Evolutionary conservation across 2,329 filamentous ascomycete species (phyloP), one percentile per base, ranked within the genome.

Genomic region (Diplodia corticola): DNA sequence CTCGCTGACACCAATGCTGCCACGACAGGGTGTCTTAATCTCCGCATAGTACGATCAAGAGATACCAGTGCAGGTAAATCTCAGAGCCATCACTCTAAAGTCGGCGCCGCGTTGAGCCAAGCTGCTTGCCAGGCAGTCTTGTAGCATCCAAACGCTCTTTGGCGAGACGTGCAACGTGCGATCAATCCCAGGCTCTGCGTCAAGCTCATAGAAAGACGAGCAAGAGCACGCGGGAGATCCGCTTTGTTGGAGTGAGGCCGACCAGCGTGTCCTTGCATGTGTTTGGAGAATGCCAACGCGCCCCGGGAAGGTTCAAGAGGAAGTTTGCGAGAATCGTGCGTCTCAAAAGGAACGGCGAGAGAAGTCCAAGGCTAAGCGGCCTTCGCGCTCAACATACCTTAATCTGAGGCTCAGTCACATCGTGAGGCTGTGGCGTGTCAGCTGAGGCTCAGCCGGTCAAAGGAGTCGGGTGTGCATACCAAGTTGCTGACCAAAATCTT

Each of bases 401-500:
- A 85, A 99, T 96, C 89, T 96, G 92, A 84, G 84, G 84, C 87
- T 98, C 94, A 83, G 89, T 92, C 81, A 99, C 93, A 88, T 99
- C 95, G 84, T 90, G 89, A 80, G 95, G 95, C 92, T 98, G 72
- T 37, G 17, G 65, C 20, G 60, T 30, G 80, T 91, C 83, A 90
- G 85, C 69, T 33, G 64, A 67, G 50, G 66, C 57, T 53, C 71
- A 44, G 5, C 6, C 5, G 9, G 10, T 5, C 7, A 22, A 26
- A 35, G 33, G 5, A 6, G 33, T 55, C 12, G 73, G 3, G 30
- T n/a, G 30, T 40, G 81, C 93, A 81, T 90, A 97, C 93, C 86
- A 99, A 87, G 84, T 96, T 96, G 89, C 92, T 97, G 82, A 99
- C 94, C 81, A 97, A 91, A 82, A 98, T 94, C 84, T 97, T 98